A percentile compares a stretch with the other conserved stretches of the same genome.
Evolutionary conservation across 1,284 basidiomycete species (phyloP).

Genomic region (Sporisorium graminicola): DNA sequence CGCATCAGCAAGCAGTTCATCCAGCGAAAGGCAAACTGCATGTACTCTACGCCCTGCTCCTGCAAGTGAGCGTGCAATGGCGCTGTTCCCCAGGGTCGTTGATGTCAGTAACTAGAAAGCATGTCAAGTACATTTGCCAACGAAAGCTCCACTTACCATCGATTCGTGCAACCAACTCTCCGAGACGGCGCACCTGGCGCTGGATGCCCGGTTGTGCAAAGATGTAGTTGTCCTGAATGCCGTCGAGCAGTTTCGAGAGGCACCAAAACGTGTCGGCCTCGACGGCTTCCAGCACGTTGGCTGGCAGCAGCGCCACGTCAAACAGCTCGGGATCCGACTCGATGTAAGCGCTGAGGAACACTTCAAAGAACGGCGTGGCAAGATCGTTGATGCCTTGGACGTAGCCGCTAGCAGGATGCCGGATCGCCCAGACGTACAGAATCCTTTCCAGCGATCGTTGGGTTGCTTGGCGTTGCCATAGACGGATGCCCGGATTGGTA

Average conservation of each 20-base stretch:
- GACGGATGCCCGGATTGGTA: slow-evolving; percentile 66
- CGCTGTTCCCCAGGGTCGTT: slow-evolving; percentile 28
- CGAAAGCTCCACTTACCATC: slow-evolving; percentile 45
- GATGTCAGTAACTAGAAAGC: background rate
- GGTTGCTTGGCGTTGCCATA: slow-evolving; percentile 68
- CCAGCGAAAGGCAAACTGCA: slow-evolving; percentile 70
- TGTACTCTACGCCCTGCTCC: slow-evolving; percentile 67
- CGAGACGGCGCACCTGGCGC: slow-evolving; percentile 63
- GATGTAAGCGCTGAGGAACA: slow-evolving; percentile 67
- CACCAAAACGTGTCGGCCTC: slow-evolving; percentile 70
- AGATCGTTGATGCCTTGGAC: slow-evolving; percentile 70
- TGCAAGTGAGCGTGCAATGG: slow-evolving; percentile 65
- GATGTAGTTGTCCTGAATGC: slow-evolving; percentile 69
- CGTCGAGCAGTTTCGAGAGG: slow-evolving; percentile 66
- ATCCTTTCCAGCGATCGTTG: slow-evolving; percentile 67
- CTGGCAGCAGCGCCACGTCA: slow-evolving; percentile 61
- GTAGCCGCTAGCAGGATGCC: slow-evolving; percentile 68
- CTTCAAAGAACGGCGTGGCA: slow-evolving; percentile 69
- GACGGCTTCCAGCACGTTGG: slow-evolving; percentile 59
- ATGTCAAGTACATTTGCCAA: background rate
- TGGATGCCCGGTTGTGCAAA: slow-evolving; percentile 68
- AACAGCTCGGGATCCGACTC: slow-evolving; percentile 63
- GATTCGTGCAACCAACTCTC: slow-evolving; percentile 64
- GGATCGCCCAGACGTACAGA: slow-evolving; percentile 69
- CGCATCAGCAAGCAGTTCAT: slow-evolving; percentile 70